Evolutionary conservation across 2,329 filamentous ascomycete species (phyloP).

Genomic region (Lasiodiplodia theobromae): DNA sequence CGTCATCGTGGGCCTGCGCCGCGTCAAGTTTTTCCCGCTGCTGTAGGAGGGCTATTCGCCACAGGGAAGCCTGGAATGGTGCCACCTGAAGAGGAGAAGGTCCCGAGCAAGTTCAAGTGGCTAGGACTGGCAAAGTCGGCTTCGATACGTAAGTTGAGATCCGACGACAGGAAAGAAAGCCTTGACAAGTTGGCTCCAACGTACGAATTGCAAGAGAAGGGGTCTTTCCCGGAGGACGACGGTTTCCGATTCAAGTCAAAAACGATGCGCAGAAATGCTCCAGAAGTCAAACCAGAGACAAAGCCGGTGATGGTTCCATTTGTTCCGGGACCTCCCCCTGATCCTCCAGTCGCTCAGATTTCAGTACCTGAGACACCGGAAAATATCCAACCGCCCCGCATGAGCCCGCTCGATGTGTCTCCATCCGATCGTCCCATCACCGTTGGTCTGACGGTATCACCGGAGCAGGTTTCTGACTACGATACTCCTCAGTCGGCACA

Average conservation of each 20-base stretch:
- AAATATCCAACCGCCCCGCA: conserved; percentile 1
- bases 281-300: conserved; percentile 5
- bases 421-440: conserved; percentile 75
- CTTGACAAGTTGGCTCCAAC: conserved; percentile 15
- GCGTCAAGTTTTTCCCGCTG: conserved; percentile 50
- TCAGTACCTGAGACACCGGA: conserved; percentile 1
- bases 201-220: conserved; percentile 25
- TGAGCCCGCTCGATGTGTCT: conserved; percentile 60
- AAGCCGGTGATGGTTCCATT: conserved; percentile 15
- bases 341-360: conserved; percentile 13
- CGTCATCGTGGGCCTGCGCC: conserved; percentile 53
- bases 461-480: conserved; percentile 55
- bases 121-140: conserved; percentile 1
- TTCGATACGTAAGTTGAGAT: conserved; percentile 24
- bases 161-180: conserved; percentile 1
- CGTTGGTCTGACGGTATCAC: conserved; percentile 73
- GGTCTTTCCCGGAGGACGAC: not conserved
- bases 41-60: not conserved
- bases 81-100: conserved; percentile 14
- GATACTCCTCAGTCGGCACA: conserved; percentile 19
- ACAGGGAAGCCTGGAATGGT: not conserved
- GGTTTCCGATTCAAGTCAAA: conserved; percentile 34
- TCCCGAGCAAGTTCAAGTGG: conserved; percentile 26
- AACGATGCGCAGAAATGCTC: conserved; percentile 33
- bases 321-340: conserved; percentile 15